Evolutionary conservation across 306 rosid genomes (phyloP).

Genomic region (Casuarina cunninghamiana): DNA sequence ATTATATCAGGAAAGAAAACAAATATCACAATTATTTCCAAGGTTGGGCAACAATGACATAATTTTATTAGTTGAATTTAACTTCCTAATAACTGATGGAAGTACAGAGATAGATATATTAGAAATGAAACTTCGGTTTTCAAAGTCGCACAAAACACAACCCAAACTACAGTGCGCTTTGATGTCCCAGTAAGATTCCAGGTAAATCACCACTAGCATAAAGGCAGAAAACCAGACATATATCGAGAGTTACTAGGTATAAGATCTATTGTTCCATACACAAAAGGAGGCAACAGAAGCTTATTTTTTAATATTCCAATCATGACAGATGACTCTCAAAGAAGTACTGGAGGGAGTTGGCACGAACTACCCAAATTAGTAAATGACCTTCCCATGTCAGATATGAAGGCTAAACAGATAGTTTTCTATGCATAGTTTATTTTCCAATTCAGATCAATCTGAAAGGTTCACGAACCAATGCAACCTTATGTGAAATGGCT

Average conservation of each 20-base stretch:
- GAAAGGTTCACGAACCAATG: background rate
- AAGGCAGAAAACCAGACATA: background rate
- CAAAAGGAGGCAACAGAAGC: background rate
- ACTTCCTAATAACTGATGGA: background rate
- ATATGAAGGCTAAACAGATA: background rate
- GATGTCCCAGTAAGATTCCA: background rate
- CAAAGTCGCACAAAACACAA: background rate
- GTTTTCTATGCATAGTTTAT: background rate
- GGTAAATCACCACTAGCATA: background rate
- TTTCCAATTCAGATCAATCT: background rate
- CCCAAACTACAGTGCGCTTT: background rate
- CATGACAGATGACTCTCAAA: background rate
- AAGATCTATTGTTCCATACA: background rate
- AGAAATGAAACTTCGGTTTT: background rate
- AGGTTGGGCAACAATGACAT: constrained; percentile 2
- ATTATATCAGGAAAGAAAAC: constrained; percentile 29
- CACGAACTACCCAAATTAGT: background rate
- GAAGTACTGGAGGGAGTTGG: background rate
- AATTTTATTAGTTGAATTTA: background rate
- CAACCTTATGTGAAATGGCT: background rate
- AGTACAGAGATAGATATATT: background rate
- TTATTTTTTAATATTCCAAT: background rate
- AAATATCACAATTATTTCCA: background rate
- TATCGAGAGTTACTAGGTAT: background rate
- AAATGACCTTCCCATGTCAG: background rate